Percentiles rank a stretch among this genome's conserved stretches.
phyloP scores from a whole-genome alignment of 495 filamentous ascomycete species.

The Annulohypoxylon moriforme region DNA sequence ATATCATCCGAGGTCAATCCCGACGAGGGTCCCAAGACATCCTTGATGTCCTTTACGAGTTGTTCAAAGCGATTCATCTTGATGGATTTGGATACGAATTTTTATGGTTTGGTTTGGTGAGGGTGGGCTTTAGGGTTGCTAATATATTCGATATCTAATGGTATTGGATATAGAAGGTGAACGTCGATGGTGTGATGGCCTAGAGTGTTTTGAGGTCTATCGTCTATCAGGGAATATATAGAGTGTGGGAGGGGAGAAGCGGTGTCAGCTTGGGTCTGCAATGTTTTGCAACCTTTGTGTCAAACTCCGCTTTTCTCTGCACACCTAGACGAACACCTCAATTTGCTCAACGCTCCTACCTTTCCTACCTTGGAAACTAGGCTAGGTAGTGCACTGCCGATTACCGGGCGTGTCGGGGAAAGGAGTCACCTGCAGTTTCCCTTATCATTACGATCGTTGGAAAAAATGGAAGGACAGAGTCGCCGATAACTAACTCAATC shows the following conservation, averaged over 20 bases:
- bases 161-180: constrained; percentile 12
- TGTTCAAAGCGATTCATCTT: constrained; percentile 69
- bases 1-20: constrained; percentile 84
- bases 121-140: not conserved
- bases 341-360: constrained; percentile 1
- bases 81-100: not conserved
- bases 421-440: constrained; percentile 36
- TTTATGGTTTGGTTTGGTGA: not conserved
- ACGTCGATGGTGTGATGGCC: constrained; percentile 6
- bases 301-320: constrained; percentile 41
- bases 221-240: constrained; percentile 15
- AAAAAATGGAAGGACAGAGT: constrained; percentile 27
- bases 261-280: constrained; percentile 24
- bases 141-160: constrained; percentile 1
- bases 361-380: not conserved
- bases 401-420: constrained; percentile 29
- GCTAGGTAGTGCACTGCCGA: constrained; percentile 30
- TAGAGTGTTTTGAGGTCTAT: constrained; percentile 28
- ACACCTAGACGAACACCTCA: constrained; percentile 3
- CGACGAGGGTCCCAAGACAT: constrained; percentile 77
- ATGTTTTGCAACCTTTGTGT: constrained; percentile 18
- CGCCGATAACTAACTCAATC: constrained; percentile 26
- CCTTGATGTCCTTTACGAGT: constrained; percentile 77
- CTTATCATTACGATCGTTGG: constrained; percentile 31
- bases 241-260: constrained; percentile 15